Evolutionary conservation across 2,329 filamentous ascomycete species (phyloP), one percentile per base, ranked within the genome.

Genomic region (Westerdykella aurantiaca): DNA sequence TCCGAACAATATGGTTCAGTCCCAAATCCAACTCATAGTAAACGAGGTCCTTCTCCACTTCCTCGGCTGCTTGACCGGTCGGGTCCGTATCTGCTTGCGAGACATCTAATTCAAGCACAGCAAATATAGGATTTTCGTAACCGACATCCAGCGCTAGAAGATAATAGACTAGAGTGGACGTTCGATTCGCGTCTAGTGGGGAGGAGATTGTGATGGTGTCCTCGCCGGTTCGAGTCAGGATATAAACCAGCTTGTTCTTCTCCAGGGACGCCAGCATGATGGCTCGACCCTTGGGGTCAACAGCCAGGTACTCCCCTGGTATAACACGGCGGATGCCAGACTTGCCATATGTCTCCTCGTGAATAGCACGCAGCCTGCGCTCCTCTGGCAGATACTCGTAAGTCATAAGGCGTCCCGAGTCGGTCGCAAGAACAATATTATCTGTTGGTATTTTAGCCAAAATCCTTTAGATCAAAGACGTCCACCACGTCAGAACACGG

Each of bases 181-280:
- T 82, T 67, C 93, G 95, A 70, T 98, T 91, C 2, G 93, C 94
- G 70, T 98, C 94, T 14, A 98, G 78, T 0, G 93, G 93, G 12
- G 93, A 98, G 5, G 93, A 98, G 40, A 98, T 98, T 34, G 90
- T 94, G 58, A 98, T 81, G 67, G 95, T 88, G 14, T 90, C 90
- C 69, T 97, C 88, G 3, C 89, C 81, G 70, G 95, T 95, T 53
- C 94, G 85, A 69, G 97, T 97, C 55, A 98, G 77, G 60, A 98
- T 91, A 70, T 98, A 99, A 55, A 98, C 93, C 44, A 99, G 85
- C 74, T 98, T 98, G 74, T 97, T 98, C 79, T 98, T 98, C 72
- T 99, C 94, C 43, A 91, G 79, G 5, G 90, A 91, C 9, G 93
- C 89, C 49, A 97, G 87, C 64, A 99, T 78, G 63, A 91, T 95